Evolutionary conservation across 2,329 filamentous ascomycete genomes (phyloP).

Genomic region (Coniella vitis): DNA sequence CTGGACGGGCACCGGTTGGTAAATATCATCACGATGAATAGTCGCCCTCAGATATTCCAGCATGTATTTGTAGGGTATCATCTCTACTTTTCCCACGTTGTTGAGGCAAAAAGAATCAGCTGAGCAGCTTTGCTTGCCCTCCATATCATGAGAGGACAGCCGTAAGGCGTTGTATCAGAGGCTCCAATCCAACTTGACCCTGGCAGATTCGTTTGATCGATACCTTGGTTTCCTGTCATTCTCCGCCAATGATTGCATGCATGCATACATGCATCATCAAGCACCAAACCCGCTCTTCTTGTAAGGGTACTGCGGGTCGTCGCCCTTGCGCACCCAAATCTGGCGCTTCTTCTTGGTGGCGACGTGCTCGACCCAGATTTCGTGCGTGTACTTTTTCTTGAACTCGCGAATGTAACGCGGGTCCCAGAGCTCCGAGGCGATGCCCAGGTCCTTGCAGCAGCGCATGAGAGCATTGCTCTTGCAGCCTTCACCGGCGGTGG

Average conservation of each 20-base stretch:
- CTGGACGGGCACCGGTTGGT: too few relatives aligned
- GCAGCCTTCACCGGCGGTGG: constrained; percentile 91
- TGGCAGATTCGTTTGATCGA: too few relatives aligned
- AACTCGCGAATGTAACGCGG: constrained; percentile 82
- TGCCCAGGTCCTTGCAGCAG: constrained; percentile 95
- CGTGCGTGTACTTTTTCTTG: constrained; percentile 65
- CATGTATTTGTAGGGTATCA: background rate
- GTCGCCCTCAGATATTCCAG: too few relatives aligned
- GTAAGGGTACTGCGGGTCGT: constrained; percentile 59
- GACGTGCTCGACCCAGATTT: constrained; percentile 85
- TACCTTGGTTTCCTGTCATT: too few relatives aligned
- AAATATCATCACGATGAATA: too few relatives aligned
- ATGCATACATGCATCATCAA: too few relatives aligned
- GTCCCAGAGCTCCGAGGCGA: constrained; percentile 95
- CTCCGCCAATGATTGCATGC: too few relatives aligned
- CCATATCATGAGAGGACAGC: too few relatives aligned
- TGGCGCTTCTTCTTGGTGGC: constrained; percentile 83
- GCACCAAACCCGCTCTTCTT: constrained; percentile 27
- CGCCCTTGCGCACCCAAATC: constrained; percentile 80
- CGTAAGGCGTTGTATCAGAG: too few relatives aligned
- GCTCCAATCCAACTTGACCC: too few relatives aligned
- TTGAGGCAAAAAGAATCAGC: too few relatives aligned
- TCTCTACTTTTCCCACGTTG: background rate
- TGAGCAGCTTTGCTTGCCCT: too few relatives aligned
- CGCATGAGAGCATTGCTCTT: constrained; percentile 97